phyloP scores from a whole-genome alignment of 1,139 yeast genomes.

The Scheffersomyces illinoinensis region DNA sequence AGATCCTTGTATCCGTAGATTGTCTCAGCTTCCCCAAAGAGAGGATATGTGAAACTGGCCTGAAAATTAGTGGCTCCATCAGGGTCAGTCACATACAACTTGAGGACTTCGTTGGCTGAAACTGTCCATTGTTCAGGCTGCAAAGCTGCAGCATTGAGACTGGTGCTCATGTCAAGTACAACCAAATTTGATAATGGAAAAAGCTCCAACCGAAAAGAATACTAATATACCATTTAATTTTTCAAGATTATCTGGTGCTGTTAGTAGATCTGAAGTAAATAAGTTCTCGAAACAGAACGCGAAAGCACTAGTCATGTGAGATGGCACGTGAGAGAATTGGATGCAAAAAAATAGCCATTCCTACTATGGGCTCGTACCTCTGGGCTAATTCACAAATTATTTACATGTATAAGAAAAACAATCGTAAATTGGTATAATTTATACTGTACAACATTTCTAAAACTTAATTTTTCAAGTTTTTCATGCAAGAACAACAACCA shows the following conservation, averaged over 20 bases:
- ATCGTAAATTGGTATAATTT: background rate
- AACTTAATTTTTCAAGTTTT: no score
- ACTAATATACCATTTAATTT: background rate
- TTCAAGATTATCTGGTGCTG: background rate
- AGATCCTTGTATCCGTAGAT: conserved; percentile 82
- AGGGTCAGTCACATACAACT: conserved; percentile 44
- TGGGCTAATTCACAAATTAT: no score
- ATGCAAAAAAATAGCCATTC: background rate
- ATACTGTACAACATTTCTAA: background rate
- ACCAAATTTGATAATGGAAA: background rate
- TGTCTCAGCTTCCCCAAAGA: conserved; percentile 88
- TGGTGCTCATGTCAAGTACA: background rate
- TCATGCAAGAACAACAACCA: conserved; percentile 72
- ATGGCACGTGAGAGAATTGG: background rate
- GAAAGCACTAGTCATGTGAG: background rate
- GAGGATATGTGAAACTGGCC: conserved; percentile 87
- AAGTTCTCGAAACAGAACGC: background rate
- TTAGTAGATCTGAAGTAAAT: background rate
- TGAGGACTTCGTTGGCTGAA: conserved; percentile 15
- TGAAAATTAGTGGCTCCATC: conserved; percentile 56
- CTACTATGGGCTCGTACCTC: background rate
- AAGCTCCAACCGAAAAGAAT: background rate
- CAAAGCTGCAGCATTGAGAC: conserved; percentile 9
- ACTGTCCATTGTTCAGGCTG: conserved; percentile 20
- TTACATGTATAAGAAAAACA: background rate